Percentiles rank a stretch among this genome's conserved stretches.
Evolutionary conservation across 2,329 filamentous ascomycete species (phyloP).

Genomic region (Trichoderma sp.): DNA sequence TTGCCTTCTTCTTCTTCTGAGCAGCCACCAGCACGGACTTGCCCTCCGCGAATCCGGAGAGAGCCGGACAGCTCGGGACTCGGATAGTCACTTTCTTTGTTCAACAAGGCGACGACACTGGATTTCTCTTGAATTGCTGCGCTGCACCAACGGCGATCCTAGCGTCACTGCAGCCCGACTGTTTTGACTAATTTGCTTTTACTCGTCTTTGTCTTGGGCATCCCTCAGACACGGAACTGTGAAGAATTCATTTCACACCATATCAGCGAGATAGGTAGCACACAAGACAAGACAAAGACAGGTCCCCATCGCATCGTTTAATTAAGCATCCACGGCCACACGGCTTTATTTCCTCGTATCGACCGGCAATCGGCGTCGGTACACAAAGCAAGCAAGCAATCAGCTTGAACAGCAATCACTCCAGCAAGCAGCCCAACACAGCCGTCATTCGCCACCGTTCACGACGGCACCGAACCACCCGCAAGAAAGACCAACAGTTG

Average conservation of each 20-base stretch:
- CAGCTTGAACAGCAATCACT: not conserved
- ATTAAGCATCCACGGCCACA: conserved; percentile 24
- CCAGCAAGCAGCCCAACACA: not conserved
- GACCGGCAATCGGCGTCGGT: not conserved
- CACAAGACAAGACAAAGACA: not conserved
- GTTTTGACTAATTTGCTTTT: not conserved
- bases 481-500: no score
- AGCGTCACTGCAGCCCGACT: not conserved
- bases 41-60: not conserved
- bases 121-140: not conserved
- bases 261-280: not conserved
- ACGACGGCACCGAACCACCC: conserved; percentile 1
- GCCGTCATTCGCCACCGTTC: conserved; percentile 20
- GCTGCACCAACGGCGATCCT: not conserved
- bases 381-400: not conserved
- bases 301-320: not conserved
- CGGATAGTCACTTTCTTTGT: not conserved
- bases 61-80: conserved; percentile 8
- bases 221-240: conserved; percentile 18
- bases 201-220: conserved; percentile 2
- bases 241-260: not conserved
- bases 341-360: not conserved
- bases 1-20: not conserved
- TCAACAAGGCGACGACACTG: not conserved
- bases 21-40: not conserved